Base-by-base conservation (phyloP, 176 grass and related monocot genomes). In the Tillandsia leiboldiana region DNA sequence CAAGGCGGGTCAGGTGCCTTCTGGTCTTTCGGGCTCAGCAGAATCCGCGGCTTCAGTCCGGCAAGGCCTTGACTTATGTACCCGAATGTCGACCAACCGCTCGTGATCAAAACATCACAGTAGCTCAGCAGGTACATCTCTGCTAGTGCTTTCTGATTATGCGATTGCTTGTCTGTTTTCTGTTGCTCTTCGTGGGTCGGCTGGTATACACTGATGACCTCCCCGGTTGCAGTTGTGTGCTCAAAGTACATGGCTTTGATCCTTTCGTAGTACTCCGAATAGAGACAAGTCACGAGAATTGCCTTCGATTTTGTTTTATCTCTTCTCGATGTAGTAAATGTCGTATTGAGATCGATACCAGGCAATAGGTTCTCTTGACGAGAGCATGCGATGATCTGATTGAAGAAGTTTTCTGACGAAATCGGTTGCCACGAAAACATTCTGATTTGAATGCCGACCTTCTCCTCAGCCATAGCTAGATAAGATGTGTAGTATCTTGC, bases 41-140 rank as follows among this genome's bases (percentile, higher is more conserved):
- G 49, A 53, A 92, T 70, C 66, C 73, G 85, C 24, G 85, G 82
- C 50, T 67, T 92, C 50, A 88, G 2, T 15, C 85, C 89, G 9
- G 78, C 82, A 53, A 92, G 82, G 63, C 77, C 73, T 59, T 92
- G 76, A 6, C 75, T 74, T 3, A 92, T 57, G 70, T 92, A 92
- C 22, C 79, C 89, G 59, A 66, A 78, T 26, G 85, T 83, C 1
- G 85, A 92, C 79, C 85, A 75, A 12, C 79, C 76, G 50, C 24
- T 88, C 8, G 78, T 73, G 48, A 92, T 58, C 50, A 79, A 80
- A 24, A 83, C 63, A 81, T 92, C 83, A 50, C 82, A 83, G 68
- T 83, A 92, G 79, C 85, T 92, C 74, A 81, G 72, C 64, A 92
- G 79, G 78, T 75, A 92, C 67, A 92, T 80, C 73, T 88, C 82